Conservation (phyloP, 2,329 filamentous ascomycete species). For the Madurella fahalii region DNA sequence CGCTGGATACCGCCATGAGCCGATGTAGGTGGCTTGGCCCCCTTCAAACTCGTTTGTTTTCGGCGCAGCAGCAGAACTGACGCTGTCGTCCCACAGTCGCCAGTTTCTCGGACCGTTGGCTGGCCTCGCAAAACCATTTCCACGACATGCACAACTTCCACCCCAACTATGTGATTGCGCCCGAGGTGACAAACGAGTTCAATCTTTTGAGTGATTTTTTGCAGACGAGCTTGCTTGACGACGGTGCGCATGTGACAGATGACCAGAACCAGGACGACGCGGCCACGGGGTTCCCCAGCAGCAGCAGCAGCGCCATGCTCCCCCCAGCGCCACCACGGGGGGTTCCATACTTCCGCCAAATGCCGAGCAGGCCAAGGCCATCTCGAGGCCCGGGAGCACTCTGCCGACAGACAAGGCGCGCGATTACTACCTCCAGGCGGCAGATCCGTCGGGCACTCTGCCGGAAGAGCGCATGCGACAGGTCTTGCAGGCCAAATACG, state of each 20-base stretch:
- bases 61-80: slow-evolving; percentile 21
- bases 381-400: slow-evolving; percentile 57
- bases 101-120: slow-evolving; percentile 78
- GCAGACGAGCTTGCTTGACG: slow-evolving; percentile 85
- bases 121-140: slow-evolving; percentile 74
- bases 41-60: slow-evolving; percentile 7
- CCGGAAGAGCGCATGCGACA: slow-evolving; percentile 95
- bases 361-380: slow-evolving; percentile 48
- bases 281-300: slow-evolving; percentile 42
- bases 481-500: slow-evolving; percentile 90
- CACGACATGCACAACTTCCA: slow-evolving; percentile 94
- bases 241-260: slow-evolving; percentile 66
- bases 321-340: slow-evolving; percentile 35
- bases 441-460: slow-evolving; percentile 83
- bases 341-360: slow-evolving; percentile 48
- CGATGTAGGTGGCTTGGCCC: slow-evolving; percentile 60
- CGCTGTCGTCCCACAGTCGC: slow-evolving; percentile 51
- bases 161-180: slow-evolving; percentile 87
- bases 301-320: slow-evolving; percentile 31
- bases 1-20: slow-evolving; percentile 59
- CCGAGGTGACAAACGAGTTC: slow-evolving; percentile 94
- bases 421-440: slow-evolving; percentile 96
- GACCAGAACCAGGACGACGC: slow-evolving; percentile 54
- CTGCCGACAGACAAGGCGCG: slow-evolving; percentile 66
- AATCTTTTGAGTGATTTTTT: slow-evolving; percentile 96